These are phyloP conservation scores for Massariosphaeria phaeospora DNA, from an alignment of 495 filamentous ascomycete species.

Conservation along the genomic window DNA sequence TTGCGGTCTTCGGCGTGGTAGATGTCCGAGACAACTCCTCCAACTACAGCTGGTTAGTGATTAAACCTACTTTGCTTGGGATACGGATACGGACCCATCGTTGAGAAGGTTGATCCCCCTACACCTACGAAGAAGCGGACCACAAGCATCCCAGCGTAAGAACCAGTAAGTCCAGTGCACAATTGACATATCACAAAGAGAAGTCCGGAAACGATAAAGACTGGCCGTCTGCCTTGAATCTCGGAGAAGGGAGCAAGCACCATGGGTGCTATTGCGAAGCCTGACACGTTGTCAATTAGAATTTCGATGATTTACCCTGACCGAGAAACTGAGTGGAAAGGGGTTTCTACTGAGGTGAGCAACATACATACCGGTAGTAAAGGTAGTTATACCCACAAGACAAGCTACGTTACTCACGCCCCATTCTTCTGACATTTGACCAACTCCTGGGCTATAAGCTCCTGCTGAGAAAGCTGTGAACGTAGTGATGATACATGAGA, in stretches of 20 bases:
- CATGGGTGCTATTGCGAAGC: slow-evolving; percentile 86
- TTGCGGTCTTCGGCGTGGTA: slow-evolving; percentile 76
- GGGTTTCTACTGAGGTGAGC: background rate
- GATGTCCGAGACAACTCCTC: slow-evolving; percentile 85
- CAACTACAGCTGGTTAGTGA: slow-evolving; percentile 47
- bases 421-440: slow-evolving; percentile 59
- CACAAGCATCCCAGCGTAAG: slow-evolving; percentile 67
- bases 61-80: background rate
- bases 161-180: slow-evolving; percentile 68
- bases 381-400: slow-evolving; percentile 74
- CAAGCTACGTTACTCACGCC: slow-evolving; percentile 59
- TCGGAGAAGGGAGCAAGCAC: slow-evolving; percentile 85
- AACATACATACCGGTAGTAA: slow-evolving; percentile 49
- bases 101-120: slow-evolving; percentile 75
- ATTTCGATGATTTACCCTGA: no score
- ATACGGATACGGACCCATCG: slow-evolving; percentile 49
- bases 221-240: slow-evolving; percentile 72
- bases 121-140: slow-evolving; percentile 73
- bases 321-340: background rate
- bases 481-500: slow-evolving; percentile 70
- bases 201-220: slow-evolving; percentile 69
- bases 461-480: slow-evolving; percentile 80
- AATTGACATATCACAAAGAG: slow-evolving; percentile 66
- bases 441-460: slow-evolving; percentile 64
- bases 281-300: slow-evolving; percentile 35